Evolutionary conservation across 768 basidiomycete species (phyloP).

Genomic region (Mycena sanguinolenta): DNA sequence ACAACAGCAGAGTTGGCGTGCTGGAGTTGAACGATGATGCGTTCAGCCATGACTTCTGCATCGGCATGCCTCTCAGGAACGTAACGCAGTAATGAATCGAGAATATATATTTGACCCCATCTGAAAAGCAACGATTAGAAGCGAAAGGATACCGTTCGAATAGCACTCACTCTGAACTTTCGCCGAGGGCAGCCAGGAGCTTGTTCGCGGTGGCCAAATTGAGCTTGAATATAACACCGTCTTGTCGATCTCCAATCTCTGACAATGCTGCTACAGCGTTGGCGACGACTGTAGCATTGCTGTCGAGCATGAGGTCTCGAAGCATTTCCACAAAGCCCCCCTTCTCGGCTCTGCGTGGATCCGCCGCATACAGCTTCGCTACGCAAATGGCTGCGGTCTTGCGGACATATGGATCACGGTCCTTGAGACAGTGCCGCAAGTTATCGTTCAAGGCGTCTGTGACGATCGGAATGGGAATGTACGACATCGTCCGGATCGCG

Average conservation of each 20-base stretch:
- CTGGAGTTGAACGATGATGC: conserved; percentile 92
- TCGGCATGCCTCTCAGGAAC: conserved; percentile 91
- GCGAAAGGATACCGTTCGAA: not conserved
- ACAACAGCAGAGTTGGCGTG: conserved; percentile 99
- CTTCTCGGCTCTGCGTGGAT: conserved; percentile 87
- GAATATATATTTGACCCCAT: conserved; percentile 99
- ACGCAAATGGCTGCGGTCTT: conserved; percentile 99
- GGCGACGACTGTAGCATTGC: conserved; percentile 96
- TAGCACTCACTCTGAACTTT: conserved; percentile 93
- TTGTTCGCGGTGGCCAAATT: conserved; percentile 91
- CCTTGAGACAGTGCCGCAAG: conserved; percentile 91
- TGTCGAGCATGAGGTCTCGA: conserved; percentile 91
- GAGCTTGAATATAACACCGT: conserved; percentile 92
- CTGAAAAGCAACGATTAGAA: conserved; percentile 57
- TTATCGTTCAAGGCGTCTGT: conserved; percentile 90
- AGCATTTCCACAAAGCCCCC: conserved; percentile 93
- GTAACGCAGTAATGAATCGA: conserved; percentile 93
- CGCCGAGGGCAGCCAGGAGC: conserved; percentile 89
- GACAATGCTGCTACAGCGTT: conserved; percentile 96
- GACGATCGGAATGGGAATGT: conserved; percentile 93
- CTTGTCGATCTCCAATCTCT: conserved; percentile 96
- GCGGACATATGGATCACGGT: conserved; percentile 96
- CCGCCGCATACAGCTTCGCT: conserved; percentile 93
- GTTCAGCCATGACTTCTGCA: conserved; percentile 95
- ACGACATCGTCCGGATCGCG: conserved; percentile 99